phyloP scores from a whole-genome alignment of 1,139 yeast genomes.

The Saccharomyces hybrid region DNA sequence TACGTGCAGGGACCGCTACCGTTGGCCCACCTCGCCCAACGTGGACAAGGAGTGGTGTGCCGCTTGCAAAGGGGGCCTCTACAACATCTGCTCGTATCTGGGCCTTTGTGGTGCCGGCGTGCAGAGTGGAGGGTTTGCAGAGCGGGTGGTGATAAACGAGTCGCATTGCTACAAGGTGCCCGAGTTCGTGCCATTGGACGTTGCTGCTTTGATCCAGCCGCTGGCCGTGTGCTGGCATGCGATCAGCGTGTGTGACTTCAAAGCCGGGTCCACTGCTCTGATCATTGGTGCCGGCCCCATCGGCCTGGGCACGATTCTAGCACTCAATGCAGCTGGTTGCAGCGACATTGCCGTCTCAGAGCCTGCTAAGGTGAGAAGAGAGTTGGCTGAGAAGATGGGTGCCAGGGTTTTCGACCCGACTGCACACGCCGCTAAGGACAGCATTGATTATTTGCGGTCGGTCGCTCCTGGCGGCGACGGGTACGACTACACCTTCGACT shows the following conservation, averaged over 20 bases:
- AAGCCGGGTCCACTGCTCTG: slow-evolving; percentile 43
- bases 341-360: slow-evolving; percentile 50
- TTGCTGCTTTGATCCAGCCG: slow-evolving; percentile 52
- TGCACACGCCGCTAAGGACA: slow-evolving; percentile 32
- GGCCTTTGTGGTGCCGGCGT: slow-evolving; percentile 44
- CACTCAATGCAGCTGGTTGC: slow-evolving; percentile 50
- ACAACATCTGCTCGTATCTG: slow-evolving; percentile 42
- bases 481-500: slow-evolving; percentile 51
- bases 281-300: slow-evolving; percentile 60
- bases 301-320: slow-evolving; percentile 50
- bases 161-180: slow-evolving; percentile 43
- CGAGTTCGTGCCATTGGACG: slow-evolving; percentile 41
- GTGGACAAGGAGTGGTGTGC: slow-evolving; percentile 33
- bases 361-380: slow-evolving; percentile 50
- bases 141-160: slow-evolving; percentile 43
- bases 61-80: slow-evolving; percentile 40
- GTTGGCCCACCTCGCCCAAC: slow-evolving; percentile 27
- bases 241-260: slow-evolving; percentile 39
- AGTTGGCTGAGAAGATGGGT: slow-evolving; percentile 45
- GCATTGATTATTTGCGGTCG: slow-evolving; percentile 33
- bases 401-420: slow-evolving; percentile 46
- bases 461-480: slow-evolving; percentile 46
- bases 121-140: slow-evolving; percentile 45
- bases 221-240: slow-evolving; percentile 57
- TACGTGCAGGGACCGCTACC: slow-evolving; percentile 40